phyloP scores from a whole-genome alignment of 2,329 filamentous ascomycete genomes.

The Zymoseptoria pseudotritici region DNA sequence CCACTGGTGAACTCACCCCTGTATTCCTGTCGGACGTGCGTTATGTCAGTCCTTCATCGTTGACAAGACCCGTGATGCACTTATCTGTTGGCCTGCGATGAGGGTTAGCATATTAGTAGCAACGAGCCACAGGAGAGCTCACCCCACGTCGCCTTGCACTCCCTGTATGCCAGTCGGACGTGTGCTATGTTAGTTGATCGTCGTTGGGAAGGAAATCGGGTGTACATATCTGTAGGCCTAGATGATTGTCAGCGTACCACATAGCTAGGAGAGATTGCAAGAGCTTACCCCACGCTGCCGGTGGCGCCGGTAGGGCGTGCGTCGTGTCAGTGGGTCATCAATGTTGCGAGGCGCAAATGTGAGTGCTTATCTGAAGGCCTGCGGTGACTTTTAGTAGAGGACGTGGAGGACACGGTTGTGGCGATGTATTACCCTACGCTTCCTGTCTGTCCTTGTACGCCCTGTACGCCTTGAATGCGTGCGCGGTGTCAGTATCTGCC shows the following conservation, averaged over 20 bases:
- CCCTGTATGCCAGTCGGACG: neutral
- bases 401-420: neutral
- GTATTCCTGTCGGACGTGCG: too few species aligned
- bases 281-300: neutral
- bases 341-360: too few species aligned
- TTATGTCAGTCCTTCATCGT: too few species aligned
- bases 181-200: neutral
- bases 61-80: too few species aligned
- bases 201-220: neutral
- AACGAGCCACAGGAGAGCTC: too few species aligned
- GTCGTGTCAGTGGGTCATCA: too few species aligned
- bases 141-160: neutral
- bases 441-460: neutral
- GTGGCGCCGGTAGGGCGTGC: neutral
- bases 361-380: neutral
- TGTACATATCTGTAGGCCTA: neutral
- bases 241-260: too few species aligned
- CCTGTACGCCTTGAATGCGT: neutral
- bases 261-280: too few species aligned
- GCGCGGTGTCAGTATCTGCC: neutral
- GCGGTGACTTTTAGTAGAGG: neutral
- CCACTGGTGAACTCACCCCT: too few species aligned
- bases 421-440: neutral
- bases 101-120: too few species aligned
- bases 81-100: too few species aligned